Conservation (phyloP, 257 asterid species). For the Anisodus acutangulus region DNA sequence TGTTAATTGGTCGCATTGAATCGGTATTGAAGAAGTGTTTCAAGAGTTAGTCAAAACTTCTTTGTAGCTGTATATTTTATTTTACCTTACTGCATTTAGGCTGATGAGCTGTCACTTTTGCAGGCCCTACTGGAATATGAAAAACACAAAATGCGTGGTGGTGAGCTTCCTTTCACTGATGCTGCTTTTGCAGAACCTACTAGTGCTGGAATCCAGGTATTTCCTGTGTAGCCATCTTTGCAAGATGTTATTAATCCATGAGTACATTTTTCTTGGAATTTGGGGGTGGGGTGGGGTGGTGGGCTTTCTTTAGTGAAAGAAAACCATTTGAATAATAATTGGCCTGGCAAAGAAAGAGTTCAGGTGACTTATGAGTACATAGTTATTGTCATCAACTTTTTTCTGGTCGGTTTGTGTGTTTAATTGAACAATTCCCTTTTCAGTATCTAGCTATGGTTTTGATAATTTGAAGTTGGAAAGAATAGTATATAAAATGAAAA, state of each 20-base stretch:
- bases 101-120: constrained; percentile 38
- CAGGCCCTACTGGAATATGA: constrained; percentile 90
- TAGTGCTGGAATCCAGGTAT: constrained; percentile 72
- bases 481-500: not conserved
- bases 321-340: not conserved
- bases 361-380: not conserved
- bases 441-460: not conserved
- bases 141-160: constrained; percentile 81
- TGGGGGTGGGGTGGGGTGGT: not conserved
- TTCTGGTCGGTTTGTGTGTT: not conserved
- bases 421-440: not conserved
- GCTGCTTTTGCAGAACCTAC: constrained; percentile 63
- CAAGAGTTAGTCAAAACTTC: not conserved
- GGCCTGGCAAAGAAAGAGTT: not conserved
- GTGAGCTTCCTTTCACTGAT: constrained; percentile 88
- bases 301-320: not conserved
- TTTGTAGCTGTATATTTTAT: constrained; percentile 15
- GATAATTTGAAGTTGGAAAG: not conserved
- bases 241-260: not conserved
- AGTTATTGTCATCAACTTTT: not conserved
- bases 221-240: not conserved
- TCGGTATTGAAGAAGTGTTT: not conserved
- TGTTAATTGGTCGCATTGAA: not conserved
- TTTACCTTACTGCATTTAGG: constrained; percentile 33
- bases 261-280: not conserved